These are phyloP conservation scores for Amanita subjunquillea DNA, from an alignment of 768 basidiomycete genomes.

Conservation along the genomic window DNA sequence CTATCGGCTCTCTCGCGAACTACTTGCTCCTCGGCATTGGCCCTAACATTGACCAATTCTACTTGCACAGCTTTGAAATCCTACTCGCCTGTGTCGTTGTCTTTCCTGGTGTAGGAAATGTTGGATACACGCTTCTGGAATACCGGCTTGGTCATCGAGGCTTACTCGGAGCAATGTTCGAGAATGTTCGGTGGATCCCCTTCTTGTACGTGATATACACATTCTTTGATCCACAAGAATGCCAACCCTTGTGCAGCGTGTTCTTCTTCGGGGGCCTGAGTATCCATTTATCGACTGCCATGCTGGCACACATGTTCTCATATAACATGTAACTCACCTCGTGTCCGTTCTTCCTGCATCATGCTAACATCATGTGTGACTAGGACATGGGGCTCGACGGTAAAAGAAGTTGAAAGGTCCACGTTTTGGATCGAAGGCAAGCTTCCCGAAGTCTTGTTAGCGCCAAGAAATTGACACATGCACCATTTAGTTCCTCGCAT, in stretches of 20 bases:
- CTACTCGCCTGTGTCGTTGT: slow-evolving; percentile 68
- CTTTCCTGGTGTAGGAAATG: slow-evolving; percentile 69
- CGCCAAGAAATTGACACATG: not conserved
- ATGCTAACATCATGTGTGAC: slow-evolving; percentile 6
- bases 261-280: slow-evolving; percentile 74
- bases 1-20: slow-evolving; percentile 58
- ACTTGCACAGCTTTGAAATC: slow-evolving; percentile 75
- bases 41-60: slow-evolving; percentile 60
- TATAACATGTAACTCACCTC: slow-evolving; percentile 33
- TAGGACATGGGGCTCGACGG: slow-evolving; percentile 48
- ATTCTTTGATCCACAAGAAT: not conserved
- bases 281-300: slow-evolving; percentile 58
- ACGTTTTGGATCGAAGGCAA: slow-evolving; percentile 78
- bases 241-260: slow-evolving; percentile 27
- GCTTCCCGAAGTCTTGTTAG: slow-evolving; percentile 1
- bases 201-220: slow-evolving; percentile 49
- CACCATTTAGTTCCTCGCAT: slow-evolving; percentile 55
- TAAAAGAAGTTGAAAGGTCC: slow-evolving; percentile 77
- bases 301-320: slow-evolving; percentile 61
- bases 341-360: not conserved
- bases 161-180: slow-evolving; percentile 35
- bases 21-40: slow-evolving; percentile 67
- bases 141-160: slow-evolving; percentile 62
- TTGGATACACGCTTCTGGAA: slow-evolving; percentile 65
- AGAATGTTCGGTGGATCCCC: slow-evolving; percentile 56